These are phyloP conservation scores for Stephania japonica DNA, from an alignment of 164 flowering plant species.

Conservation along the genomic window DNA sequence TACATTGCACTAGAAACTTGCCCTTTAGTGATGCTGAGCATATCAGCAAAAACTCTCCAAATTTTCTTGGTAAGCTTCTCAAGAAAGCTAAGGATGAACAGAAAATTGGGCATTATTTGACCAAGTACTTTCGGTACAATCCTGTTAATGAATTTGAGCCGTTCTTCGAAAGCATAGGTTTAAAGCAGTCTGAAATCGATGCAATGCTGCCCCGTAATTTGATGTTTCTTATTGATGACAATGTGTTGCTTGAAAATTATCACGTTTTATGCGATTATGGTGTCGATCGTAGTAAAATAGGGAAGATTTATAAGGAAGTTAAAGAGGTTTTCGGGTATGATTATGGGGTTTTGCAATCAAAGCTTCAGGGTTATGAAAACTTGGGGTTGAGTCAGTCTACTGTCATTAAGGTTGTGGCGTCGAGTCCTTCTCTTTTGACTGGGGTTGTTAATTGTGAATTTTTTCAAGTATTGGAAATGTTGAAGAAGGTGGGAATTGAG, in stretches of 20 bases:
- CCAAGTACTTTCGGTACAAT: conserved; percentile 38
- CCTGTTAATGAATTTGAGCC: conserved; percentile 73
- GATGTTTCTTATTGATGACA: conserved; percentile 52
- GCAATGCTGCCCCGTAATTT: conserved; percentile 39
- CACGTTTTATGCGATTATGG: conserved; percentile 54
- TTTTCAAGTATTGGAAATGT: conserved; percentile 27
- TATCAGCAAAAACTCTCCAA: conserved; percentile 46
- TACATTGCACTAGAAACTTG: conserved; percentile 48
- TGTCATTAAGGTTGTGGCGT: conserved; percentile 41
- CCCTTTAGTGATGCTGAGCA: conserved; percentile 49
- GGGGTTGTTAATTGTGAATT: conserved; percentile 34
- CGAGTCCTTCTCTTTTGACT: conserved; percentile 42
- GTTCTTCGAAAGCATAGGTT: conserved; percentile 64
- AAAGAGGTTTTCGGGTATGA: conserved; percentile 38
- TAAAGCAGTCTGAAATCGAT: conserved; percentile 32
- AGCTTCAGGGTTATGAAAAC: conserved; percentile 46
- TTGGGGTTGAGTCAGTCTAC: conserved; percentile 30
- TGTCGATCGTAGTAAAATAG: conserved; percentile 47
- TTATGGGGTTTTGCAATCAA: conserved; percentile 35
- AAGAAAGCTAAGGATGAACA: conserved; percentile 34
- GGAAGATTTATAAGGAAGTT: conserved; percentile 48
- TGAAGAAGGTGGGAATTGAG: conserved; percentile 36
- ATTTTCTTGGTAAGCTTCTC: conserved; percentile 37
- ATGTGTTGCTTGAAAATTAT: conserved; percentile 45
- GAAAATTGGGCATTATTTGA: conserved; percentile 27